Conservation (phyloP, 2,329 filamentous ascomycete species). For the Iodosphaeria phyllophila region DNA sequence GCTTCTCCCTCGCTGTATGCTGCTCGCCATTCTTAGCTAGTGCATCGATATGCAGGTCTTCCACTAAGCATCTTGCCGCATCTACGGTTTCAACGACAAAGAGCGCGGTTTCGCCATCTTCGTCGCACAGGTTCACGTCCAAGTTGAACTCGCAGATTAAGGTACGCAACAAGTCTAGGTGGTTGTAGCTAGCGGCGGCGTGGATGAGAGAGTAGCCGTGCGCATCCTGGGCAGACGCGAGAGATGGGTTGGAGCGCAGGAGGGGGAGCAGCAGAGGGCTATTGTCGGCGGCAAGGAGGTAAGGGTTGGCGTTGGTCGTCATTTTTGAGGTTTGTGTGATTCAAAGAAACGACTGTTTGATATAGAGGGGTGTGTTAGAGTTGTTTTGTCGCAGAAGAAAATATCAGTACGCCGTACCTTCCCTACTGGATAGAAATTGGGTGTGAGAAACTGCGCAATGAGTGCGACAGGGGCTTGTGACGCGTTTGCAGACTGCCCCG, state of each 20-base stretch:
- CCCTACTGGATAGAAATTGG: too few species aligned
- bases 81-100: constrained; percentile 76
- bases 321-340: too few species aligned
- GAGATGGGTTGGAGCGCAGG: constrained; percentile 52
- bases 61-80: constrained; percentile 61
- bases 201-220: constrained; percentile 92
- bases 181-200: constrained; percentile 82
- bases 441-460: too few species aligned
- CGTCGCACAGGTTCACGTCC: constrained; percentile 64
- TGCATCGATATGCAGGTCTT: constrained; percentile 59
- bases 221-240: constrained; percentile 67
- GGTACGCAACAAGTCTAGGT: constrained; percentile 58
- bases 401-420: too few species aligned
- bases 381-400: too few species aligned
- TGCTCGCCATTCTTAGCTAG: constrained; percentile 52
- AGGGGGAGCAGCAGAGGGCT: constrained; percentile 54
- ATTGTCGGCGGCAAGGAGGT: constrained; percentile 68
- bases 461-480: too few species aligned
- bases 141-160: constrained; percentile 63
- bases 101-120: constrained; percentile 85
- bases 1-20: constrained; percentile 63
- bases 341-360: too few species aligned
- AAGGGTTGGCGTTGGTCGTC: constrained; percentile 47
- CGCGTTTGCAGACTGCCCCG: too few species aligned
- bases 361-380: too few species aligned